These are phyloP conservation scores for Xylaria sp. DNA, from an alignment of 495 filamentous ascomycete genomes.

Conservation along the genomic window DNA sequence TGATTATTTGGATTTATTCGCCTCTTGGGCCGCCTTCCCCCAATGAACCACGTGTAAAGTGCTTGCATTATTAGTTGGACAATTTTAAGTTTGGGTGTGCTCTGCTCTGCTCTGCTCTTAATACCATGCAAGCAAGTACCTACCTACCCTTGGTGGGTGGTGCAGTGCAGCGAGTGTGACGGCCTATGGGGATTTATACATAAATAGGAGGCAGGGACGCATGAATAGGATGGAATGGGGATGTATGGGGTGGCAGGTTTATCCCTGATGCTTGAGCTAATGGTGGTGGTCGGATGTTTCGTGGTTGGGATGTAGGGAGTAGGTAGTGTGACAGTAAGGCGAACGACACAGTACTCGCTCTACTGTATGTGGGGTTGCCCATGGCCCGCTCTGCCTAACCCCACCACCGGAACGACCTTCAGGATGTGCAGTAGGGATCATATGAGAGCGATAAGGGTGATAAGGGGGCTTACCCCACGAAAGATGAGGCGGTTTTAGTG, in stretches of 20 bases:
- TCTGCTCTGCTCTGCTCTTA: too few species aligned
- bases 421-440: not conserved
- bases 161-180: too few species aligned
- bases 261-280: slow-evolving; percentile 11
- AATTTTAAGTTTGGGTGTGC: not conserved
- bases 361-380: slow-evolving; percentile 6
- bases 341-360: not conserved
- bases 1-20: not conserved
- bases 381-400: not conserved
- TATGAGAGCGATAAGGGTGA: not conserved
- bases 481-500: not conserved
- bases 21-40: not conserved
- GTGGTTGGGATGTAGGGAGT: not conserved
- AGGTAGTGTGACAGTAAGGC: not conserved
- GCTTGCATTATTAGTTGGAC: not conserved
- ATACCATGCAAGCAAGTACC: not conserved
- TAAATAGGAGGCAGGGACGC: not conserved
- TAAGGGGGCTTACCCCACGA: slow-evolving; percentile 19
- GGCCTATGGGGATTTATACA: not conserved
- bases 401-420: not conserved
- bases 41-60: not conserved
- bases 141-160: not conserved
- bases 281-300: not conserved
- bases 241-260: not conserved
- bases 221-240: not conserved